Base-by-base conservation (phyloP, 1,284 basidiomycete species). In the Taiwanofungus camphoratus region DNA sequence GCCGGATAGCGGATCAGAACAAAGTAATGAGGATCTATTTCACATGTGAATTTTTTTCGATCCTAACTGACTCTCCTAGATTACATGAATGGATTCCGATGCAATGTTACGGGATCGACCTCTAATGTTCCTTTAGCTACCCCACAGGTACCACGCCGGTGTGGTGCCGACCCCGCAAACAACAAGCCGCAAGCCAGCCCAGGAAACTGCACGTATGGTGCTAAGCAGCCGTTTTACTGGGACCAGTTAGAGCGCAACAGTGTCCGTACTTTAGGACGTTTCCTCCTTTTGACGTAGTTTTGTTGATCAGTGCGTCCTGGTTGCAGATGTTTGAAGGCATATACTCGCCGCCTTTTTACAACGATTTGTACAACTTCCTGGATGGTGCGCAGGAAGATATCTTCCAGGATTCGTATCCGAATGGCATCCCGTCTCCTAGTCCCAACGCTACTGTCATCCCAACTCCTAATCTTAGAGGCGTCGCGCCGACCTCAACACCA, bases 11-110 rank as follows among this genome's bases (percentile, higher is more conserved):
- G 71, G 74, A 11, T 55, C 64, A 15, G 67, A 70, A 53, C 70
- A 74, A 49, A 74, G 71, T 71, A 35, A 24, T 68, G 9, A 8
- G 9, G 26, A 29, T 35, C 16, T 35, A 11, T 9, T 36, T 36
- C 22, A 36, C 22, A 8, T 33, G 31, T 6, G 31, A 33, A 8
- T 13, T 27, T 27, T 13, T 7, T 13, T 7, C 26, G n/a, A 27
- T 27, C 7, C 26, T 27, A 7, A 27, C 26, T 29, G 20, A 41
- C 27, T 4, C 18, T 5, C 7, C 19, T 49, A 78, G 76, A 76
- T 56, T 87, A 85, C 65, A 87, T 87, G 80, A 84, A 77, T 46
- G 79, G 79, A n/a, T 87, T 87, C 69, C 74, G 76, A 50, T 88
- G 86, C 65, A 74, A 75, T 42, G 64, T 88, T 32, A 80, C 79